Conservation (phyloP, 1,139 yeast species). For the Lodderomyces pseudojiufengensis region DNA sequence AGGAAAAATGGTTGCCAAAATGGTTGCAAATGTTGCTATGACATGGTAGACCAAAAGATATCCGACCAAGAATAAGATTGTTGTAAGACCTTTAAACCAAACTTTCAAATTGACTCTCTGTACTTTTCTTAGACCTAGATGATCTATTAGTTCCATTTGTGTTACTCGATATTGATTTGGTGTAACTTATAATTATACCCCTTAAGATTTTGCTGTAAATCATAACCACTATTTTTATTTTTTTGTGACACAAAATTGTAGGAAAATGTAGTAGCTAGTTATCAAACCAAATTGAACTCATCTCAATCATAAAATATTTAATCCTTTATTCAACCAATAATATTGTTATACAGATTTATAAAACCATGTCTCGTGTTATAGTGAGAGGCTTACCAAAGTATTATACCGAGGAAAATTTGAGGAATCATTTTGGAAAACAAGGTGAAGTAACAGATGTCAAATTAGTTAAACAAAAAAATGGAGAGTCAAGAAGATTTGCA, state of each 20-base stretch:
- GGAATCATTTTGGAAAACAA: slow-evolving; percentile 61
- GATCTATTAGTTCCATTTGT: slow-evolving; percentile 21
- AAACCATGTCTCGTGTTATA: slow-evolving; percentile 76
- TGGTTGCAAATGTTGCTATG: slow-evolving; percentile 18
- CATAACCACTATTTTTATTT: background rate
- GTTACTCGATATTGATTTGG: too few relatives aligned
- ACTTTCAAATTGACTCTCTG: slow-evolving; percentile 10
- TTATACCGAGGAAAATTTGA: slow-evolving; percentile 70
- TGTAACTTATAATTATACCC: too few relatives aligned
- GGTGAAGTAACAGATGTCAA: slow-evolving; percentile 83
- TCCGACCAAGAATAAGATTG: slow-evolving; percentile 15
- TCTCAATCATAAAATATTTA: too few relatives aligned
- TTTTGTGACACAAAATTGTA: slow-evolving; percentile 3
- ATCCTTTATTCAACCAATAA: too few relatives aligned
- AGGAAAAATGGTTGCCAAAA: slow-evolving; percentile 23
- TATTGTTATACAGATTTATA: too few relatives aligned
- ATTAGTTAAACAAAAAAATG: slow-evolving; percentile 72
- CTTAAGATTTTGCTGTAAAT: background rate
- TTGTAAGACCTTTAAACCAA: slow-evolving; percentile 19
- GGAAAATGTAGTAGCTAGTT: too few relatives aligned
- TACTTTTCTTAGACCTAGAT: slow-evolving; percentile 19
- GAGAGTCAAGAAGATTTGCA: slow-evolving; percentile 90
- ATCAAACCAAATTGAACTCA: too few relatives aligned
- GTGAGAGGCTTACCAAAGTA: slow-evolving; percentile 91
- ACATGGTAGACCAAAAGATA: slow-evolving; percentile 23